Conservation (phyloP, 345 rosid species). For the Salix exigua region DNA sequence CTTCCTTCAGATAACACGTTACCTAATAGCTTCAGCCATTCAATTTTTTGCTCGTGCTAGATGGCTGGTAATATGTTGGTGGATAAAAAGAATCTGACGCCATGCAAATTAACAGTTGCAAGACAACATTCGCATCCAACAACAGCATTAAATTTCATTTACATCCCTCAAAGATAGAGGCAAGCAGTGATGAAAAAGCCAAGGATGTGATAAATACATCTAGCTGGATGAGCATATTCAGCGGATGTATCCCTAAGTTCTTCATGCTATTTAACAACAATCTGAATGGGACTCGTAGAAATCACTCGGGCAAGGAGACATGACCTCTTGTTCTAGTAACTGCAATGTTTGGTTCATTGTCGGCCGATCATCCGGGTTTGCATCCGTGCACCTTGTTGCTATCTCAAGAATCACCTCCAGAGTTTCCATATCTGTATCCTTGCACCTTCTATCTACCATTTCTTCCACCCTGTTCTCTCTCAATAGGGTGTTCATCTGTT, state of each 20-base stretch:
- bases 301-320: constrained; percentile 88
- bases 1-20: no score
- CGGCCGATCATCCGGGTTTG: constrained; percentile 76
- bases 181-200: background rate
- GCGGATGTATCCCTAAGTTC: background rate
- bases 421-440: constrained; percentile 54
- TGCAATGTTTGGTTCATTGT: constrained; percentile 83
- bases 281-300: constrained; percentile 87
- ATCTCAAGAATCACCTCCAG: constrained; percentile 79
- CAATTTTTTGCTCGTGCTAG: no score
- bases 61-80: no score
- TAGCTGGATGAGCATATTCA: constrained; percentile 3
- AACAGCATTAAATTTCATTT: constrained; percentile 1
- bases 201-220: constrained; percentile 7
- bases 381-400: constrained; percentile 76
- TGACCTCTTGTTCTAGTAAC: constrained; percentile 85
- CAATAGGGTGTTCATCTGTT: constrained; percentile 79
- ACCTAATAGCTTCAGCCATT: no score
- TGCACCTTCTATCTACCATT: constrained; percentile 66
- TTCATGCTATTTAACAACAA: constrained; percentile 34
- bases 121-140: constrained; percentile 8
- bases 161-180: constrained; percentile 7
- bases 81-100: no score
- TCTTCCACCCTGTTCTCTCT: constrained; percentile 70
- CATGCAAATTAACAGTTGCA: background rate